Evolutionary conservation across 2,329 filamentous ascomycete species (phyloP), one percentile per base, ranked within the genome.

Genomic region (Coleophoma crateriformis): DNA sequence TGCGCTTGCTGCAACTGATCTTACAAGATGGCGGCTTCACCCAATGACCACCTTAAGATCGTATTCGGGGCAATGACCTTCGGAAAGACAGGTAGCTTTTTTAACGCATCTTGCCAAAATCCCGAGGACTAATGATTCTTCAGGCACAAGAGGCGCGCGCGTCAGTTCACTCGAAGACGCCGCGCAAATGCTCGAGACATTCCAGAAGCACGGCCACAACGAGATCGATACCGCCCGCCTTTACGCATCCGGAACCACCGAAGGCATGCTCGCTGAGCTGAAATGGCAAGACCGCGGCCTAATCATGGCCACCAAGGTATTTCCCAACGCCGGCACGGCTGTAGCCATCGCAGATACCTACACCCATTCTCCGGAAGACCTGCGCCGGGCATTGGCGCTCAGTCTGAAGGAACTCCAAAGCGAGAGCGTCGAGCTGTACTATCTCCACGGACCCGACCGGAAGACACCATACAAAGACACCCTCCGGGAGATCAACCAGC

Each of bases 181-280:
- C 64, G 81, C 78, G 50, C 72, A 74, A 53, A 78, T 78, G 47
- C 73, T 88, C 34, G 80, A 87, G 63, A 73, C 80, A 53, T 81
- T 88, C 62, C 81, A 86, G 63, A 70, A 73, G 22, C 74, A 81
- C 58, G 84, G 84, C 15, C 83, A 87, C 67, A 77, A 79, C 59
- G 85, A 89, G 59, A 65, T 89, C 46, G 85, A 89, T 62, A 88
- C 84, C 0, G 84, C 85, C 0, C 76, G 84, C 13, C 64, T 75
- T 3, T 89, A 89, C 55, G 72, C 84, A 40, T 75, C 69, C 32
- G 84, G 85, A 45, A 72, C 77, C 46, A 83, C 87, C 47, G 86
- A 89, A 63, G 76, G 73, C 15, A 85, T 77, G 65, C 83, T 82
- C 4, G 71, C 73, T 8, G 48, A 58, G 69, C 79, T 81, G 1